Conservation (phyloP, 345 rosid species). For the Salix suchowensis region DNA sequence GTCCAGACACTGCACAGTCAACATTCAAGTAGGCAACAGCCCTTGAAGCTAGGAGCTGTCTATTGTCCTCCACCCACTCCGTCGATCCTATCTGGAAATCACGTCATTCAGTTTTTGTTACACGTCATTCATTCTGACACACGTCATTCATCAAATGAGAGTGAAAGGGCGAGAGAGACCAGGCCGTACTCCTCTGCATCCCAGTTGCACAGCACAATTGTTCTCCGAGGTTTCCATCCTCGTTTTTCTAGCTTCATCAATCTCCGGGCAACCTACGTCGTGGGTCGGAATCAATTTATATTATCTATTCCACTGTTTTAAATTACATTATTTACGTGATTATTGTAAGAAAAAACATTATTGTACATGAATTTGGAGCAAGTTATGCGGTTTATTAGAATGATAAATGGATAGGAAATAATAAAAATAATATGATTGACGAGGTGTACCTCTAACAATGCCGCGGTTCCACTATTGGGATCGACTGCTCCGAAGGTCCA, state of each 20-base stretch:
- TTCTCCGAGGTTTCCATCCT: constrained; percentile 80
- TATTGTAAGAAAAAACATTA: too few species aligned
- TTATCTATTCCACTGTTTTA: too few species aligned
- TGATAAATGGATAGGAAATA: too few species aligned
- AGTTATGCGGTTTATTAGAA: too few species aligned
- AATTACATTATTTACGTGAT: too few species aligned
- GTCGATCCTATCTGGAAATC: constrained; percentile 71
- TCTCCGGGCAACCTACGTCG: constrained; percentile 57
- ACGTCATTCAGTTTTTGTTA: neutral
- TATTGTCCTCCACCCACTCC: constrained; percentile 90
- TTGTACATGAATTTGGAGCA: too few species aligned
- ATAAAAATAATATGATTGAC: too few species aligned
- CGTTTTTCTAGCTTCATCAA: constrained; percentile 47
- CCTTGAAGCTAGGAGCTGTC: constrained; percentile 59
- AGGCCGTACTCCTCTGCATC: constrained; percentile 88
- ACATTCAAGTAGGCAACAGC: constrained; percentile 78
- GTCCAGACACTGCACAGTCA: constrained; percentile 56
- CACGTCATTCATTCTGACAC: neutral
- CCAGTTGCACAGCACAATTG: constrained; percentile 77
- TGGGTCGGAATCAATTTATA: neutral
- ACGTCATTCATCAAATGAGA: constrained; percentile 1
- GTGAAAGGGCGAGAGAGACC: constrained; percentile 40
- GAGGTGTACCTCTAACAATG: constrained; percentile 56
- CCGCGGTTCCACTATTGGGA: constrained; percentile 86
- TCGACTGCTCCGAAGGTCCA: constrained; percentile 92